phyloP scores from a whole-genome alignment of 805 yeast species.

The Hanseniaspora occidentalis region DNA sequence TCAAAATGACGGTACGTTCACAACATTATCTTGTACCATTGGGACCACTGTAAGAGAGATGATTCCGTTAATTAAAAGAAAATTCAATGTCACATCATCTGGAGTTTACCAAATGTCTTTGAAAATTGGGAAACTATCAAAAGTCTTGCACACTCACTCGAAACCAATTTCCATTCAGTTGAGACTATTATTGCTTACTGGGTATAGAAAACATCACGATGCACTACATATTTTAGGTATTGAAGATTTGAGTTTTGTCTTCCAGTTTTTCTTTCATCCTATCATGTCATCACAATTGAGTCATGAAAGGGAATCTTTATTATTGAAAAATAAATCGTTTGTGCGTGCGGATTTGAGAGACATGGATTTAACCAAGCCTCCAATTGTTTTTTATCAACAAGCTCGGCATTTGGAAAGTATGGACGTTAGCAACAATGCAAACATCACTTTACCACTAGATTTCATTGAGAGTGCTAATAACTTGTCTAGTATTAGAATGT shows the following conservation, averaged over 20 bases:
- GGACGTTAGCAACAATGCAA: conserved; percentile 79
- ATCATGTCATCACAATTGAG: conserved; percentile 48
- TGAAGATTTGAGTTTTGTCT: conserved; percentile 70
- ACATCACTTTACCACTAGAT: conserved; percentile 70
- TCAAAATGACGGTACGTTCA: conserved; percentile 72
- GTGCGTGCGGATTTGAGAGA: conserved; percentile 62
- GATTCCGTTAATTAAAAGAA: conserved; percentile 56
- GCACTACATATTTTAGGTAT: conserved; percentile 67
- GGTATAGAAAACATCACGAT: conserved; percentile 60
- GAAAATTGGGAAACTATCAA: conserved; percentile 62
- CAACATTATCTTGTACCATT: conserved; percentile 66
- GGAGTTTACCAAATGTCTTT: conserved; percentile 68
- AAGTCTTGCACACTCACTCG: conserved; percentile 60
- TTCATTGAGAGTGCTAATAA: conserved; percentile 74
- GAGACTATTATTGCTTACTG: conserved; percentile 59
- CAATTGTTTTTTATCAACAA: conserved; percentile 66
- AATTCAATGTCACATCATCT: conserved; percentile 57
- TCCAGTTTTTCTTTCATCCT: conserved; percentile 64
- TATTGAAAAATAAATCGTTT: conserved; percentile 43
- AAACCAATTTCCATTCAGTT: conserved; percentile 69
- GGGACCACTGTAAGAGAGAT: conserved; percentile 70
- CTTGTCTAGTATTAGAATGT: conserved; percentile 52
- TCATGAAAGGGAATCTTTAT: conserved; percentile 57
- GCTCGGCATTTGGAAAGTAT: conserved; percentile 70
- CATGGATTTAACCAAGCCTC: conserved; percentile 70